Conservation (phyloP, 176 grass and related monocot species). For the Metroxylon sagu region DNA sequence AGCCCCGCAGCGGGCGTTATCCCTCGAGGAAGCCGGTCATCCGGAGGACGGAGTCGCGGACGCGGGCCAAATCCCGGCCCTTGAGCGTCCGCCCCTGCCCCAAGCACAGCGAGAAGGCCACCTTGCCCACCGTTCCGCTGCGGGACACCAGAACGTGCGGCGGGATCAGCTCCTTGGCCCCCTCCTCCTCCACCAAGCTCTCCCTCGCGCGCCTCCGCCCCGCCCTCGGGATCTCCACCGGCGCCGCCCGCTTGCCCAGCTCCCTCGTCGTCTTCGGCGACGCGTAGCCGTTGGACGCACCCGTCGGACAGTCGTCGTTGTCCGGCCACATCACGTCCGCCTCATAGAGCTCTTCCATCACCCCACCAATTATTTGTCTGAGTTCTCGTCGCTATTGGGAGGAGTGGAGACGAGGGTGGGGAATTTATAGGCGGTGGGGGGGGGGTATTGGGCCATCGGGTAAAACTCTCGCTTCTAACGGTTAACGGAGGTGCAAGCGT, state of each 20-base stretch:
- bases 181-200: conserved; percentile 11
- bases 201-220: too few species aligned
- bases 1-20: neutral
- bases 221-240: too few species aligned
- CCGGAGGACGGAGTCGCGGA: conserved; percentile 49
- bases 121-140: conserved; percentile 11
- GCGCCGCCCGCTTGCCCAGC: too few species aligned
- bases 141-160: conserved; percentile 57
- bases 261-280: neutral
- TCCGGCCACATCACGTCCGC: conserved; percentile 57
- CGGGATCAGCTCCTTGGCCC: conserved; percentile 23
- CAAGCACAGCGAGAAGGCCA: conserved; percentile 42
- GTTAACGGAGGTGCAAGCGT: too few species aligned
- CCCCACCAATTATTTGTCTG: neutral
- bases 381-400: too few species aligned
- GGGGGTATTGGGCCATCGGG: too few species aligned
- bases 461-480: too few species aligned
- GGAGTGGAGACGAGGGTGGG: too few species aligned
- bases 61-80: conserved; percentile 52
- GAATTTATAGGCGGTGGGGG: too few species aligned
- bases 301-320: neutral
- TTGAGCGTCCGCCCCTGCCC: conserved; percentile 54
- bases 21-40: conserved; percentile 85
- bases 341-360: conserved; percentile 32
- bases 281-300: neutral